Evolutionary conservation across 2,329 filamentous ascomycete genomes (phyloP).

Genomic region (Beauveria bassiana): DNA sequence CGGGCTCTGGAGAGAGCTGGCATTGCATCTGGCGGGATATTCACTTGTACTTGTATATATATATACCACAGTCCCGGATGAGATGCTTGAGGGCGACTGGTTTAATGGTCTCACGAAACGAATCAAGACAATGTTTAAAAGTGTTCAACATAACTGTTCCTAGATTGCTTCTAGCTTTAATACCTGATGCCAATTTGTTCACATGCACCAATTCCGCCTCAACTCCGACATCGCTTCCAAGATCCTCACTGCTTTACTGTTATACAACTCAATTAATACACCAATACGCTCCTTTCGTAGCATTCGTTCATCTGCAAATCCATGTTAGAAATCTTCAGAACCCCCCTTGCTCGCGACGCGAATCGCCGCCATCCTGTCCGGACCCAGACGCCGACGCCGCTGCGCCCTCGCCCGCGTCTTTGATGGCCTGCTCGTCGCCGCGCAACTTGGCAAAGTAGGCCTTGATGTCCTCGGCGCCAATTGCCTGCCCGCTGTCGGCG

Average conservation of each 20-base stretch:
- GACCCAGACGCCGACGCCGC: constrained; percentile 29
- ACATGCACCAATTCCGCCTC: not conserved
- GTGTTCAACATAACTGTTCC: not conserved
- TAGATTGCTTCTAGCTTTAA: not conserved
- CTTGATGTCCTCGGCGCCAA: constrained; percentile 94
- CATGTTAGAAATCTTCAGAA: constrained; percentile 28
- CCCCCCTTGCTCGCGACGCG: constrained; percentile 45
- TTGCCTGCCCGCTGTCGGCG: constrained; percentile 79
- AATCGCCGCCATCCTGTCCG: constrained; percentile 24
- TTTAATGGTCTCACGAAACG: not conserved
- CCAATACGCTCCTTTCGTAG: no score
- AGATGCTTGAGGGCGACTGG: not conserved
- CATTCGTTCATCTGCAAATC: not conserved
- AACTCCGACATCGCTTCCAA: not conserved
- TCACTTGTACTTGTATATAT: not conserved
- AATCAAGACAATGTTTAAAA: not conserved
- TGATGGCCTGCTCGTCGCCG: constrained; percentile 72
- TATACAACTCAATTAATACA: constrained; percentile 4
- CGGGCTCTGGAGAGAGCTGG: not conserved
- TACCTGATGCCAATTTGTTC: not conserved
- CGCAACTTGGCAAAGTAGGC: constrained; percentile 89
- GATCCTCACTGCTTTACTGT: not conserved
- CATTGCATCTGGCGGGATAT: not conserved
- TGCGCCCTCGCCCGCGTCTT: constrained; percentile 50
- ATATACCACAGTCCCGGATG: not conserved